Evolutionary conservation across 2,329 filamentous ascomycete species (phyloP).

Genomic region (Pestalotiopsis sp.): DNA sequence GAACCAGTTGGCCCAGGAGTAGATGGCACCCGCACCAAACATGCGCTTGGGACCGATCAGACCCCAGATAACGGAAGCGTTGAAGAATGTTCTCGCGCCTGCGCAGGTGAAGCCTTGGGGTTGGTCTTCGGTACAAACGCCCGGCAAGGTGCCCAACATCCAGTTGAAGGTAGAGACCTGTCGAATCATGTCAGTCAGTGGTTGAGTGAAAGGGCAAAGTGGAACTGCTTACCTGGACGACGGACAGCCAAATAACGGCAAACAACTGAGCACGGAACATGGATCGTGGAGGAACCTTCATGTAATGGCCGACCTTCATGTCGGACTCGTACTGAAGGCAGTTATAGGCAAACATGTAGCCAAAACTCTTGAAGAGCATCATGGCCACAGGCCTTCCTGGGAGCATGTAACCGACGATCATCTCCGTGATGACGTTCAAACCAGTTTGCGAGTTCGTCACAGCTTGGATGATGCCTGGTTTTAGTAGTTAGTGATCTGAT

Average conservation of each 20-base stretch:
- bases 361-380: slow-evolving; percentile 75
- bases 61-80: slow-evolving; percentile 58
- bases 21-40: slow-evolving; percentile 46
- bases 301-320: slow-evolving; percentile 53
- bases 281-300: slow-evolving; percentile 44
- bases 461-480: slow-evolving; percentile 2
- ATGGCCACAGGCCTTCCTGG: slow-evolving; percentile 70
- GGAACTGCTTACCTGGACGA: slow-evolving; percentile 28
- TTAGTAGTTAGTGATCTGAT: neutral
- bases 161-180: slow-evolving; percentile 37
- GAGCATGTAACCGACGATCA: slow-evolving; percentile 72
- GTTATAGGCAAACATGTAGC: slow-evolving; percentile 11
- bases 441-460: slow-evolving; percentile 30
- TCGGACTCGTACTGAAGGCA: slow-evolving; percentile 25
- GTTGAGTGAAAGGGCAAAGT: neutral
- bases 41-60: slow-evolving; percentile 56
- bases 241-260: slow-evolving; percentile 37
- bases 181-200: neutral
- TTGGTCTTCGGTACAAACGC: slow-evolving; percentile 51
- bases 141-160: slow-evolving; percentile 45
- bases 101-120: slow-evolving; percentile 56
- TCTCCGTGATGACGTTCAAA: slow-evolving; percentile 64
- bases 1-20: slow-evolving; percentile 52
- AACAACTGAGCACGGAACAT: slow-evolving; percentile 32
- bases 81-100: slow-evolving; percentile 59